phyloP scores from a whole-genome alignment of 495 filamentous ascomycete species.

The Tuber calosporum region DNA sequence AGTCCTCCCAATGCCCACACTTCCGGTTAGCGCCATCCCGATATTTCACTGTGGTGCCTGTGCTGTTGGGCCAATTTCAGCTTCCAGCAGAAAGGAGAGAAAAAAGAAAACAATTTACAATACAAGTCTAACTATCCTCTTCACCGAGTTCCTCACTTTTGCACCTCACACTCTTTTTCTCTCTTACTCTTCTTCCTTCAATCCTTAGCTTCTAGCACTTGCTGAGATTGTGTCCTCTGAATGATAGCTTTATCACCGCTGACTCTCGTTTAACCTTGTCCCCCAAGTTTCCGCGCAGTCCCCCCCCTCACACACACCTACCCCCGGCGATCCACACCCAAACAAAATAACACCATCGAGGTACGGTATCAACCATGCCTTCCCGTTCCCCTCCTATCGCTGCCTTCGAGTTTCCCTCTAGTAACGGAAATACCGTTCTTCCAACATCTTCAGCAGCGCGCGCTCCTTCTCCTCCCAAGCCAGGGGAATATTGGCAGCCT shows the following conservation, averaged over 20 bases:
- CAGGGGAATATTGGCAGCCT: conserved; percentile 30
- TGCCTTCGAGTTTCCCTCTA: conserved; percentile 26
- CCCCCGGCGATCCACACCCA: not conserved
- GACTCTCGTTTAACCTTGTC: conserved; percentile 10
- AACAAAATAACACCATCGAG: conserved; percentile 2
- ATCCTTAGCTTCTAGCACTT: not conserved
- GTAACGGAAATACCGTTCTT: conserved; percentile 16
- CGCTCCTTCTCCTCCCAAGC: conserved; percentile 24
- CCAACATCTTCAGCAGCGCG: conserved; percentile 25
- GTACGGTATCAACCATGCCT: conserved; percentile 18
- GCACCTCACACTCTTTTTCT: not conserved
- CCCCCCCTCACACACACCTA: conserved; percentile 7
- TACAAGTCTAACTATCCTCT: not conserved
- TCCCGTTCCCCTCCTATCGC: conserved; percentile 30
- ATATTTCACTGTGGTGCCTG: not conserved
- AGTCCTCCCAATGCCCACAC: not conserved
- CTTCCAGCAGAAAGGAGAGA: not conserved
- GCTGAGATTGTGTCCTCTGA: not conserved
- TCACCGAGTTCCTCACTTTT: not conserved
- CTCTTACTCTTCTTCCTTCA: not conserved
- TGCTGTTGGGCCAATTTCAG: not conserved
- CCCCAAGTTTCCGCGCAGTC: conserved; percentile 6
- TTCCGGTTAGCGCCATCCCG: conserved; percentile 1
- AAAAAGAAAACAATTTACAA: not conserved
- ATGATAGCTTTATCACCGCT: conserved; percentile 3